Evolutionary conservation across 2,329 filamentous ascomycete genomes (phyloP).

Genomic region (Mycosphaerelloides madeirae): DNA sequence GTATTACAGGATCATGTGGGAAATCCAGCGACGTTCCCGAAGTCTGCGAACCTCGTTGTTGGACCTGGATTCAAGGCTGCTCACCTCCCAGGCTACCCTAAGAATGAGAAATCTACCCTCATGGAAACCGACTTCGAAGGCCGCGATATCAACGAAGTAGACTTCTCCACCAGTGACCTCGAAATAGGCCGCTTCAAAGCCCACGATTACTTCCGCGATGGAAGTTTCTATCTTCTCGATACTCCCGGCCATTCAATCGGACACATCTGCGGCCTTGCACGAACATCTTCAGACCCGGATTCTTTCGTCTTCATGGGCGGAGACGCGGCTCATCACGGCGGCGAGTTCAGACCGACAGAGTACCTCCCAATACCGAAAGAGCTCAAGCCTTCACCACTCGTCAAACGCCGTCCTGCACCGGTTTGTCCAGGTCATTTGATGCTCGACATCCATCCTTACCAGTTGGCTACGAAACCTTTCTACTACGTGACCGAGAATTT

Average conservation of each 20-base stretch:
- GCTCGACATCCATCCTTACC: constrained; percentile 36
- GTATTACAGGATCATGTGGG: constrained; percentile 36
- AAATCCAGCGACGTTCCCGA: constrained; percentile 42
- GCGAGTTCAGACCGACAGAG: constrained; percentile 38
- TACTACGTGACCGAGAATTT: constrained; percentile 33
- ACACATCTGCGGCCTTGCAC: constrained; percentile 48
- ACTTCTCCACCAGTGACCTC: constrained; percentile 33
- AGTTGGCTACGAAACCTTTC: constrained; percentile 32
- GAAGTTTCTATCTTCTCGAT: constrained; percentile 52
- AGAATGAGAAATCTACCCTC: constrained; percentile 36
- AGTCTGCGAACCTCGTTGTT: constrained; percentile 42
- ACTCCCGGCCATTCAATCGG: constrained; percentile 51
- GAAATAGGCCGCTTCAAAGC: constrained; percentile 46
- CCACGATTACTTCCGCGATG: constrained; percentile 54
- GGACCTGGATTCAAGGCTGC: constrained; percentile 44
- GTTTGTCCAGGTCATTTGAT: constrained; percentile 42
- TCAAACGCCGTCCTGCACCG: constrained; percentile 11
- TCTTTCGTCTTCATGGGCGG: constrained; percentile 50
- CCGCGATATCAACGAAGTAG: constrained; percentile 35
- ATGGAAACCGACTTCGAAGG: constrained; percentile 39
- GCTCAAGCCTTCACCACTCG: constrained; percentile 24
- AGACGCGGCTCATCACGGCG: constrained; percentile 39
- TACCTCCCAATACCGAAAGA: constrained; percentile 38
- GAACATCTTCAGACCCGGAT: constrained; percentile 33
- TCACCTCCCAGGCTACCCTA: constrained; percentile 44